phyloP scores from a whole-genome alignment of 306 rosid species.

The Casuarina equisetifolia region DNA sequence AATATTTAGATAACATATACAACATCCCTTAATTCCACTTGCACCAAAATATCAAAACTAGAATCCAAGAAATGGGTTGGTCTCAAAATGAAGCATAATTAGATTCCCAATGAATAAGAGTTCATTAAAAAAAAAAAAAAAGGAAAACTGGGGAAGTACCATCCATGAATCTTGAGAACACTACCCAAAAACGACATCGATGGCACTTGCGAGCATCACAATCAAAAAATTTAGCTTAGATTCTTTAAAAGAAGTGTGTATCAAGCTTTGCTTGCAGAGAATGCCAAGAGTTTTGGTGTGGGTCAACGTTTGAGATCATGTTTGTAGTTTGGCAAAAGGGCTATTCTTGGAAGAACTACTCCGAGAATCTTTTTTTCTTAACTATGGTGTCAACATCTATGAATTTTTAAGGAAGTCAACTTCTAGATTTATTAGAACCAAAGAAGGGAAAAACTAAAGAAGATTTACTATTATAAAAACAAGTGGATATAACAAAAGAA shows the following conservation, averaged over 20 bases:
- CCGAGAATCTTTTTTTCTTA: too few relatives aligned
- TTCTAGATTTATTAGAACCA: too few relatives aligned
- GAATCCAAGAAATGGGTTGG: neutral
- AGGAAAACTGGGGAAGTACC: conserved; percentile 24
- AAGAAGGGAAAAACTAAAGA: too few relatives aligned
- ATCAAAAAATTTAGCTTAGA: neutral
- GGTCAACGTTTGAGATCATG: too few relatives aligned
- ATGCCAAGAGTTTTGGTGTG: neutral
- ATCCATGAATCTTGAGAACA: conserved; percentile 39
- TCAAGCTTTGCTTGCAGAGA: neutral
- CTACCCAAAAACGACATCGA: conserved; percentile 28
- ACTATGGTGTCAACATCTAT: too few relatives aligned
- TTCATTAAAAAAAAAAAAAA: neutral
- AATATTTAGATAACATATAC: too few relatives aligned
- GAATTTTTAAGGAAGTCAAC: too few relatives aligned
- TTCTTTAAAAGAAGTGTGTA: neutral
- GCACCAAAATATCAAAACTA: neutral
- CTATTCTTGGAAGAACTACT: too few relatives aligned
- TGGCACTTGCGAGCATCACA: conserved; percentile 31
- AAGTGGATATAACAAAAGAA: too few relatives aligned
- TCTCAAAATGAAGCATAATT: neutral
- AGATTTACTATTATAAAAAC: too few relatives aligned
- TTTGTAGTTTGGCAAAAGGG: too few relatives aligned
- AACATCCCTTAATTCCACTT: neutral
- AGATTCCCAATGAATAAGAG: neutral